These are phyloP conservation scores for Beauveria rudraprayagi DNA, from an alignment of 2,329 filamentous ascomycete species.

Conservation along the genomic window DNA sequence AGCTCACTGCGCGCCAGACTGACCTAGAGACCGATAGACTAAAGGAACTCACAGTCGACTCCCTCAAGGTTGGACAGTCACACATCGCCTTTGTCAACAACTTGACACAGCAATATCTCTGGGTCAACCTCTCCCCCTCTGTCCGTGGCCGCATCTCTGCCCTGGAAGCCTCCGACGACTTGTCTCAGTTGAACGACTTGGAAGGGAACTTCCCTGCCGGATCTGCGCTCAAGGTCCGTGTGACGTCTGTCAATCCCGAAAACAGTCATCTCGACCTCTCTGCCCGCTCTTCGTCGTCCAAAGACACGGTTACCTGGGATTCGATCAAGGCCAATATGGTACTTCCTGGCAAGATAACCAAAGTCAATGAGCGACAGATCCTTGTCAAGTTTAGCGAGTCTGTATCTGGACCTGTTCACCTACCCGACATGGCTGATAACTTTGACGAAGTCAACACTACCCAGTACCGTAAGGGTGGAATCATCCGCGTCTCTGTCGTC, in stretches of 20 bases:
- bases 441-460: conserved; percentile 72
- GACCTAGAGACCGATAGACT: conserved; percentile 42
- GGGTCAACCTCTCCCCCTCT: conserved; percentile 85
- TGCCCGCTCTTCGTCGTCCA: conserved; percentile 52
- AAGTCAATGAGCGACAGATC: conserved; percentile 73
- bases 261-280: conserved; percentile 77
- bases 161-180: conserved; percentile 80
- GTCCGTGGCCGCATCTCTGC: conserved; percentile 76
- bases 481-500: conserved; percentile 79
- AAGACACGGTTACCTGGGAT: conserved; percentile 52
- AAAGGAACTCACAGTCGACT: conserved; percentile 58
- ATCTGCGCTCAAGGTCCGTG: conserved; percentile 75
- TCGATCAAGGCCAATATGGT: conserved; percentile 72
- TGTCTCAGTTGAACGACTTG: conserved; percentile 69
- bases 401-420: conserved; percentile 69
- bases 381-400: conserved; percentile 77
- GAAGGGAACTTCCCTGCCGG: conserved; percentile 78
- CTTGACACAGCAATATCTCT: conserved; percentile 67
- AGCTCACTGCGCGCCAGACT: conserved; percentile 74
- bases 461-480: conserved; percentile 72
- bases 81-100: conserved; percentile 90
- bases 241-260: conserved; percentile 63
- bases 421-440: conserved; percentile 81
- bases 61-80: conserved; percentile 62
- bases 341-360: conserved; percentile 75